A percentile compares a stretch with the other conserved stretches of the same genome.
Conservation (phyloP, 2,329 filamentous ascomycete genomes). For the Ceratocystis ficicola region DNA sequence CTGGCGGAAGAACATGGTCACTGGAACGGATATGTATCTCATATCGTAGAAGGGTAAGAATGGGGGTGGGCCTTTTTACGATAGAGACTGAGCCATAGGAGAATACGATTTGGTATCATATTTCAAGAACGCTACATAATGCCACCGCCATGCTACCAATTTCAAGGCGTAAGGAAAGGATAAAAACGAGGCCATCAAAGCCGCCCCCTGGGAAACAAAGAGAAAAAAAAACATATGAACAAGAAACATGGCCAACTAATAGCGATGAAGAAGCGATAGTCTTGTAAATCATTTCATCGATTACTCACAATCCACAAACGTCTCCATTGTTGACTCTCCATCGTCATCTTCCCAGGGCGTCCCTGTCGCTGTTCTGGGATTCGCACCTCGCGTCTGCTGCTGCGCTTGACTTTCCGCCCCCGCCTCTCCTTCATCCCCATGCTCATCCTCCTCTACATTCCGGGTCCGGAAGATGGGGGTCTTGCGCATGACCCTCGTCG, state of each 20-base stretch:
- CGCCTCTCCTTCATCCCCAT: not conserved
- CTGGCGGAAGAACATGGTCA: slow-evolving; percentile 63
- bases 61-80: slow-evolving; percentile 10
- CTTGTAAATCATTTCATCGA: slow-evolving; percentile 27
- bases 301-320: slow-evolving; percentile 21
- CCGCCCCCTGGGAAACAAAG: slow-evolving; percentile 3
- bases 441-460: not conserved
- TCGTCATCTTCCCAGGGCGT: slow-evolving; percentile 6
- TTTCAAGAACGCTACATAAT: not conserved
- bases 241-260: not conserved
- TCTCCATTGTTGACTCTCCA: slow-evolving; percentile 16
- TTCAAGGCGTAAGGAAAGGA: not conserved
- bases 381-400: not conserved
- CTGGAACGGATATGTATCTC: slow-evolving; percentile 62
- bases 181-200: not conserved
- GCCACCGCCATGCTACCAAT: slow-evolving; percentile 4
- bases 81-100: not conserved
- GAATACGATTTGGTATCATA: not conserved
- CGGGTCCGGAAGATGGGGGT: not conserved
- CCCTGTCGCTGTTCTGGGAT: not conserved
- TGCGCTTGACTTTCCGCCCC: not conserved
- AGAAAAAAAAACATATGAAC: not conserved
- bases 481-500: slow-evolving; percentile 34
- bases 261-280: slow-evolving; percentile 44
- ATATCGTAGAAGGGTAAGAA: slow-evolving; percentile 24